Conservation (phyloP, 148 eudicot species). For the Bassia scoparia region DNA sequence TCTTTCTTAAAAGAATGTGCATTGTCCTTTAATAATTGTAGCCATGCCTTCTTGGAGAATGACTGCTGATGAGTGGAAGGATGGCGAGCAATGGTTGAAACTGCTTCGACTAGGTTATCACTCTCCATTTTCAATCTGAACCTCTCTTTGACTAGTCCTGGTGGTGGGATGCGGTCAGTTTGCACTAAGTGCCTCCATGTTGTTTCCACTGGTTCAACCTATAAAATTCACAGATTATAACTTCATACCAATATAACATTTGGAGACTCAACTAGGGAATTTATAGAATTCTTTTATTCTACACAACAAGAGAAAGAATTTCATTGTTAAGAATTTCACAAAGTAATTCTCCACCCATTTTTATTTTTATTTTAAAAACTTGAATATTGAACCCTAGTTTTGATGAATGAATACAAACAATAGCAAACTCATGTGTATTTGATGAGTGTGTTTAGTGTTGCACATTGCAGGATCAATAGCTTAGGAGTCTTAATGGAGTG, state of each 20-base stretch:
- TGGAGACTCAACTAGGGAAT: not conserved
- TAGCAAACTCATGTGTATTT: too few species aligned
- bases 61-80: conserved; percentile 40
- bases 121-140: conserved; percentile 56
- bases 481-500: too few species aligned
- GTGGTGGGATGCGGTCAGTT: conserved; percentile 52
- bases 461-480: too few species aligned
- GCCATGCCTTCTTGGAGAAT: conserved; percentile 67
- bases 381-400: too few species aligned
- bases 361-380: too few species aligned
- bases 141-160: conserved; percentile 61
- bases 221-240: conserved; percentile 5
- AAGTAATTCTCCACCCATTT: too few species aligned
- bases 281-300: not conserved
- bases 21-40: conserved; percentile 42
- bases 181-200: conserved; percentile 69
- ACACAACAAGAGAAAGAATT: too few species aligned
- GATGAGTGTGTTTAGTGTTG: too few species aligned
- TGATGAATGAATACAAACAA: too few species aligned
- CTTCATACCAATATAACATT: too few species aligned
- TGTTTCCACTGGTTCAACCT: conserved; percentile 58
- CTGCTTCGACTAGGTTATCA: conserved; percentile 45
- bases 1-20: conserved; percentile 37
- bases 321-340: too few species aligned
- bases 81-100: conserved; percentile 46